These are phyloP conservation scores for Erythrobasidium hasegawianum DNA, from an alignment of 1,284 basidiomycete species.

Conservation along the genomic window DNA sequence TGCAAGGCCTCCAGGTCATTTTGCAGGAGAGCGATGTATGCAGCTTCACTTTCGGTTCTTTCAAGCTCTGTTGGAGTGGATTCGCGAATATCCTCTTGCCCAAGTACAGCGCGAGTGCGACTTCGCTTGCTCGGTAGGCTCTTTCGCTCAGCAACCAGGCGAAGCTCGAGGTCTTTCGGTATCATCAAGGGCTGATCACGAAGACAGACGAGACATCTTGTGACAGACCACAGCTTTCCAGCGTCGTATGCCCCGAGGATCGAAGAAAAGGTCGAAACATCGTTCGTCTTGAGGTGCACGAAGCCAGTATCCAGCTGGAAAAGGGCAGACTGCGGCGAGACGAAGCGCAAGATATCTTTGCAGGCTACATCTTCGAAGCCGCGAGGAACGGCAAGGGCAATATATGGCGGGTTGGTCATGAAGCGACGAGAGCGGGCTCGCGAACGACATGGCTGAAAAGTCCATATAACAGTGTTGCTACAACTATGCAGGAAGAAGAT, in stretches of 20 bases:
- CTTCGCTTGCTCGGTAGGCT: conserved; percentile 29
- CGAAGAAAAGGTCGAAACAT: background rate
- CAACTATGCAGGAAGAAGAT: no score
- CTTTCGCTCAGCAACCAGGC: background rate
- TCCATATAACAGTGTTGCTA: no score
- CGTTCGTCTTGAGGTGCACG: background rate
- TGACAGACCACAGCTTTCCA: conserved; percentile 18
- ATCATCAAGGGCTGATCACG: background rate
- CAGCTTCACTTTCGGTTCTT: conserved; percentile 9
- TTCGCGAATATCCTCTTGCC: background rate
- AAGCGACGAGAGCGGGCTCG: no score
- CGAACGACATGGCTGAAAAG: no score
- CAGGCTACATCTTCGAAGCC: conserved; percentile 29
- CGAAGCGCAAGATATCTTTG: conserved; percentile 10
- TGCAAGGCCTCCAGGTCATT: background rate
- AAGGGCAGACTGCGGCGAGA: background rate
- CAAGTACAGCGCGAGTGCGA: background rate
- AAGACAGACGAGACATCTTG: conserved; percentile 1
- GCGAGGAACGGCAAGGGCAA: conserved; percentile 16
- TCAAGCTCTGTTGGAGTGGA: conserved; percentile 7
- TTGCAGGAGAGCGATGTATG: background rate
- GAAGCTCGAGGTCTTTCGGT: background rate
- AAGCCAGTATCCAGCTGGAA: background rate
- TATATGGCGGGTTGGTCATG: background rate
- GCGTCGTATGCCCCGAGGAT: conserved; percentile 2